Conservation (phyloP, 2,329 filamentous ascomycete species). For the Cladosporium sp. region DNA sequence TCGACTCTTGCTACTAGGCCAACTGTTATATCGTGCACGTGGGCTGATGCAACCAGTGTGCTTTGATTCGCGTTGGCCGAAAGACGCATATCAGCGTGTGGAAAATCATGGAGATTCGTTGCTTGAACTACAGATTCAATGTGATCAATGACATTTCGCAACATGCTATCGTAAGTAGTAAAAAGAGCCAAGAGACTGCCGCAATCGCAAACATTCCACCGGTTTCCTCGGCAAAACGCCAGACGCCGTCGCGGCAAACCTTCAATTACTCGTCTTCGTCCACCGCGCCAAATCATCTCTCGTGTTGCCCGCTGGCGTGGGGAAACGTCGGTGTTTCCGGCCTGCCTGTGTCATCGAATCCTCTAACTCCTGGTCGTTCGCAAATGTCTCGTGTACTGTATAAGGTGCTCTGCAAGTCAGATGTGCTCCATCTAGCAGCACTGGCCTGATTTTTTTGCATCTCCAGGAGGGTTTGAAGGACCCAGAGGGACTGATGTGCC, state of each 20-base stretch:
- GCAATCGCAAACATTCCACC: constrained; percentile 11
- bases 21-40: background rate
- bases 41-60: background rate
- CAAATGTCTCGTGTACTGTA: constrained; percentile 9
- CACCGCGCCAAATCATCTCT: background rate
- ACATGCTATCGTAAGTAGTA: constrained; percentile 19
- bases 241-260: constrained; percentile 18
- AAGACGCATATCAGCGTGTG: background rate
- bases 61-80: background rate
- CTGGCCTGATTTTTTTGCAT: constrained; percentile 75
- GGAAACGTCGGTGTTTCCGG: background rate
- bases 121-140: background rate
- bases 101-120: background rate
- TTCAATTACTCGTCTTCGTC: background rate
- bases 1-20: background rate
- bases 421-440: constrained; percentile 62
- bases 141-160: constrained; percentile 19
- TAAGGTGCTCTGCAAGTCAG: background rate
- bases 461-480: constrained; percentile 80
- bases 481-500: constrained; percentile 77
- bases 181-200: constrained; percentile 8
- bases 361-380: constrained; percentile 14
- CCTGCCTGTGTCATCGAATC: constrained; percentile 4
- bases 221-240: constrained; percentile 13
- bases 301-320: background rate